Percentiles rank a stretch among this genome's conserved stretches.
These are phyloP conservation scores for Lipomyces spencermartinsiae DNA, from an alignment of 805 yeast species.

Conservation along the genomic window DNA sequence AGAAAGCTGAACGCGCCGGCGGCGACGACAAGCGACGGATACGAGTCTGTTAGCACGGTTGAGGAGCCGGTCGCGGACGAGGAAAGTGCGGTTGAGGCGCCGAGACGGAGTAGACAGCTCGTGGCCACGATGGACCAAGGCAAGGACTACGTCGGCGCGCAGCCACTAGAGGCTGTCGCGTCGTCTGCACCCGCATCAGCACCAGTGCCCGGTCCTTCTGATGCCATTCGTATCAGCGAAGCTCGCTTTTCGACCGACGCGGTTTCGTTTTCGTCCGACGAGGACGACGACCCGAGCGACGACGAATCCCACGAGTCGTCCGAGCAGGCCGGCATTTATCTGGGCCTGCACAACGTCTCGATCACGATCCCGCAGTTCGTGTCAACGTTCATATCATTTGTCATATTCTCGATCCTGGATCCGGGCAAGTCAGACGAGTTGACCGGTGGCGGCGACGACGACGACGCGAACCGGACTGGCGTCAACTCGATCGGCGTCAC, in stretches of 20 bases:
- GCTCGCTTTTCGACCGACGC: not conserved
- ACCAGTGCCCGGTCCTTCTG: not conserved
- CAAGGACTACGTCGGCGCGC: constrained; percentile 16
- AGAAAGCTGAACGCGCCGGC: constrained; percentile 19
- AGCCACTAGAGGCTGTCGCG: constrained; percentile 5
- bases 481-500: constrained; percentile 49
- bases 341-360: constrained; percentile 51
- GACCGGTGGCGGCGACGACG: constrained; percentile 39
- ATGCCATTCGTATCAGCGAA: not conserved
- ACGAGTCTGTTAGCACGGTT: constrained; percentile 12
- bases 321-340: constrained; percentile 48
- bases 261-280: constrained; percentile 1
- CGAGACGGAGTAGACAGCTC: constrained; percentile 18
- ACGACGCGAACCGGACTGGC: constrained; percentile 41
- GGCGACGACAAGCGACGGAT: not conserved
- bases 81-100: constrained; percentile 4
- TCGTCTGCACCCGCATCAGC: not conserved
- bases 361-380: constrained; percentile 50
- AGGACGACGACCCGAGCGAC: constrained; percentile 19
- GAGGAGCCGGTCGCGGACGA: constrained; percentile 19
- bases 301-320: constrained; percentile 23
- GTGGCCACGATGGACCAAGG: not conserved
- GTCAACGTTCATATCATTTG: constrained; percentile 49
- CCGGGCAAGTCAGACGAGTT: constrained; percentile 32
- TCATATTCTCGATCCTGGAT: constrained; percentile 45